Evolutionary conservation across 108 stramenopile species (phyloP), one percentile per base, ranked within the genome.

Genomic region (Pseudonitzschia pungens): DNA sequence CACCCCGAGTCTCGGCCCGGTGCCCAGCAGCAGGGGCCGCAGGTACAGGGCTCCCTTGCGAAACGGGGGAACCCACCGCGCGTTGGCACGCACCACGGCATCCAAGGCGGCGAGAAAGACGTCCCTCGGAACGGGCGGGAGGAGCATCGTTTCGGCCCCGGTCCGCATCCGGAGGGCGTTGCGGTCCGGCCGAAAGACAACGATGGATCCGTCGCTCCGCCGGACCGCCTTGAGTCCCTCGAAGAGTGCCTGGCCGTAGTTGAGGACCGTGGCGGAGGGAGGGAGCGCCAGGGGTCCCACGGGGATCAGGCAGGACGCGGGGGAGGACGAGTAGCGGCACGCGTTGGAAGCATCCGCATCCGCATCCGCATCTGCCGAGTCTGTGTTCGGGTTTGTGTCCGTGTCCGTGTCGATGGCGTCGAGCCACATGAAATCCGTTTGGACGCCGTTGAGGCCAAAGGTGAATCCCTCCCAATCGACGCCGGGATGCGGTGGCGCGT

Each of bases 191-290:
- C 82, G 82, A 68, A 83, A 83, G 11, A 83, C 29, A 9, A 29
- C 77, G 22, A 83, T 78, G 14, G 57, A 51, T 41, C 77, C 77
- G 57, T 78, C 69, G 40, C 15, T 27, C 20, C 82, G 82, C 14
- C 82, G 73, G 68, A 78, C 78, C 2, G 82, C 82, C 43, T 83
- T 83, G 20, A 83, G 21, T 29, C 82, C 82, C 67, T 83, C 82
- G 71, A 83, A 83, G 18, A 83, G 33, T 24, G 67, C 74, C 52
- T 83, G 82, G 3, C 82, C 82, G 63, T 83, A 83, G 64, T 83
- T 83, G n/a, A 83, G 54, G 42, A 79, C 73, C 0, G 82, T 79
- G n/a, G 52, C 43, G n/a, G 72, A 55, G 26, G 82, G 77, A 36
- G 63, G 55, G 20, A 83, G 41, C 2, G 28, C 43, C 8, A 79